Percentiles rank a stretch among this genome's conserved stretches.
phyloP scores from a whole-genome alignment of 257 asterid species.

The Plantago elongata region DNA sequence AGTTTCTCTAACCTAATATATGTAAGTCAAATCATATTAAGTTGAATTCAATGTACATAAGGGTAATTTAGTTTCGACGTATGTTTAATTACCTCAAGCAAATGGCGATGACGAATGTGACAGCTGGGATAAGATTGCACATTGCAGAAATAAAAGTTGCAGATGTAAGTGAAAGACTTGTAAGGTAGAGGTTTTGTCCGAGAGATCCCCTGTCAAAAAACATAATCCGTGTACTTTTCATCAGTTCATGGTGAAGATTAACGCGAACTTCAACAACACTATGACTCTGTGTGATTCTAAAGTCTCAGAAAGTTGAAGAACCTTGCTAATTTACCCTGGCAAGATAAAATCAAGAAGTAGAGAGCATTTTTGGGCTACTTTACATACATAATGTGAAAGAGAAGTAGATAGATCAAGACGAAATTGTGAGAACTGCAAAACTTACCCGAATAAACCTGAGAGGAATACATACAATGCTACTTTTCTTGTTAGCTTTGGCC shows the following conservation, averaged over 20 bases:
- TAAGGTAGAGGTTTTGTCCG: constrained; percentile 34
- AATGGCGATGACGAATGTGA: constrained; percentile 37
- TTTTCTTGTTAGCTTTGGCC: constrained; percentile 33
- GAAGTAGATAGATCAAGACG: no score
- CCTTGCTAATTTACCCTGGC: neutral
- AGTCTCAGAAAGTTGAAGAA: no score
- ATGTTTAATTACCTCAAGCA: constrained; percentile 22
- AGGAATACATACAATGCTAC: constrained; percentile 26
- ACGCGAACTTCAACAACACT: no score
- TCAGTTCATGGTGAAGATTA: neutral
- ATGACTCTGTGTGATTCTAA: no score
- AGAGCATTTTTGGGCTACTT: neutral
- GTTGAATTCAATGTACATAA: neutral
- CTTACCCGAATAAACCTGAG: constrained; percentile 42
- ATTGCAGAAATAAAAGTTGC: constrained; percentile 41
- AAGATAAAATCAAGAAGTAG: neutral
- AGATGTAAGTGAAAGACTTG: constrained; percentile 34
- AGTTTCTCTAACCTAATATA: constrained; percentile 50
- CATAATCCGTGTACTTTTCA: neutral
- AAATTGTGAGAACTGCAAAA: neutral
- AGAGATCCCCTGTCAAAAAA: constrained; percentile 18
- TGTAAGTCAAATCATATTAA: neutral
- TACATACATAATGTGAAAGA: no score
- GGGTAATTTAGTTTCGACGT: neutral
- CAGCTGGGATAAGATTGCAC: constrained; percentile 38